A percentile compares a stretch with the other conserved stretches of the same genome.
Evolutionary conservation across 139 green algal species (phyloP).

Genomic region (Chlamydomonas sp.): DNA sequence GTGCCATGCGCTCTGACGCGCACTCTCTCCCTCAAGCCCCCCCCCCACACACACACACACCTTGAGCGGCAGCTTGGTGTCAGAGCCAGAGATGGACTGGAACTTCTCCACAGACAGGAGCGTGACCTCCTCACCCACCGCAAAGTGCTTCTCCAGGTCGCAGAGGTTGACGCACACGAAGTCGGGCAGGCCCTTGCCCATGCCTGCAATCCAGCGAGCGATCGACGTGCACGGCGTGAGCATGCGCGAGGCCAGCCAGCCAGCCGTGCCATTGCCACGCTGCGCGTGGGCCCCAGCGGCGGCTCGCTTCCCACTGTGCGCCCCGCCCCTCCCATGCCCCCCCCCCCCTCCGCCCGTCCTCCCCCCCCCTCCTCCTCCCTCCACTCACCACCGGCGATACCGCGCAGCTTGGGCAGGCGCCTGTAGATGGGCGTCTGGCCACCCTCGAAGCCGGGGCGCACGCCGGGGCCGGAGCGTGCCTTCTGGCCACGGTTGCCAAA

Average conservation of each 20-base stretch:
- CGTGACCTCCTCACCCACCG: constrained; percentile 67
- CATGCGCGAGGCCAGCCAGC: too few relatives aligned
- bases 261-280: too few relatives aligned
- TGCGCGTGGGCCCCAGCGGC: too few relatives aligned
- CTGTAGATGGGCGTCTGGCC: constrained; percentile 96
- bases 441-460: constrained; percentile 91
- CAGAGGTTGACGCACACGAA: constrained; percentile 86
- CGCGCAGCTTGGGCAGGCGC: constrained; percentile 90
- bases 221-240: too few relatives aligned
- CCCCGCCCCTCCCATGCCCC: background rate
- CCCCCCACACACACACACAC: too few relatives aligned
- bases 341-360: background rate
- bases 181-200: constrained; percentile 76
- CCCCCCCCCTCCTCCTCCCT: background rate
- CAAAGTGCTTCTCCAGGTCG: constrained; percentile 69
- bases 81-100: constrained; percentile 68
- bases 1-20: background rate
- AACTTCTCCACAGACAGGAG: constrained; percentile 73
- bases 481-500: constrained; percentile 98
- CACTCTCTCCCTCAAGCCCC: too few relatives aligned
- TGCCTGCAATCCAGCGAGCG: too few relatives aligned
- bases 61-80: constrained; percentile 86
- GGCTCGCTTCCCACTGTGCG: too few relatives aligned
- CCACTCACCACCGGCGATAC: constrained; percentile 86
- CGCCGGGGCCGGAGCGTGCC: constrained; percentile 69